Evolutionary conservation across 441 rosid genomes (phyloP), one percentile per base, ranked within the genome.

Genomic region (Capsella rubella): DNA sequence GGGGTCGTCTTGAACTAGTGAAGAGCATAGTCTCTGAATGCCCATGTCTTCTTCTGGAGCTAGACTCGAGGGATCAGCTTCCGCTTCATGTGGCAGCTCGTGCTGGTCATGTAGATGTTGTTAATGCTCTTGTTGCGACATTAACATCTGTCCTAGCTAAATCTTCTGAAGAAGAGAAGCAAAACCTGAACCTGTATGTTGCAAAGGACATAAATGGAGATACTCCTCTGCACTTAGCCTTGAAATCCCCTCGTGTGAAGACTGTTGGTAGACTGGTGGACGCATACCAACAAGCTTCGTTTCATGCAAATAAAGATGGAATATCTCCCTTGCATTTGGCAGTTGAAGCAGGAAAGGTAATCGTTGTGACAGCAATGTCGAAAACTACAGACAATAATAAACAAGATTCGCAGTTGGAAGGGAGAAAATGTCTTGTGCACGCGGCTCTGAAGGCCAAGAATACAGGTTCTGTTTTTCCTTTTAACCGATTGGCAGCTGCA

Each of bases 311-410:
- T 28, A 37, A 4, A 0, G 2, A 67, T 0, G 52, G 59, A 40
- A 29, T 40, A 14, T 74, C 62, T 21, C 69, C 75, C 1, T 31
- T 79, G n/a, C 69, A 79, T 11, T 1, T 69, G 40, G 72, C 75
- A 1, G 25, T 58, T 2, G 12, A 9, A 27, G 21, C 9, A 1
- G 78, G 82, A 8, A 29, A 73, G 4, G 40, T 70, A 3, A 1
- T 5, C 2, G 37, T 69, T 2, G 39, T 79, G 0, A 6, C 51
- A 1, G 65, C 37, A 69, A 50, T 83, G 15, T 55, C 79, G n/a
- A 13, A 21, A 21, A 21, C 25, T 21, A 21, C 21, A 21, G 21
- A 21, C 21, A 21, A 21, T 21, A 1, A 21, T 21, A 21, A 21
- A 21, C 25, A 21, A 21, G 25, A 21, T 21, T 21, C 1, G 2